Percentiles rank a stretch among this genome's conserved stretches.
Conservation (phyloP, 441 rosid genomes). For the Sinapis alba region DNA sequence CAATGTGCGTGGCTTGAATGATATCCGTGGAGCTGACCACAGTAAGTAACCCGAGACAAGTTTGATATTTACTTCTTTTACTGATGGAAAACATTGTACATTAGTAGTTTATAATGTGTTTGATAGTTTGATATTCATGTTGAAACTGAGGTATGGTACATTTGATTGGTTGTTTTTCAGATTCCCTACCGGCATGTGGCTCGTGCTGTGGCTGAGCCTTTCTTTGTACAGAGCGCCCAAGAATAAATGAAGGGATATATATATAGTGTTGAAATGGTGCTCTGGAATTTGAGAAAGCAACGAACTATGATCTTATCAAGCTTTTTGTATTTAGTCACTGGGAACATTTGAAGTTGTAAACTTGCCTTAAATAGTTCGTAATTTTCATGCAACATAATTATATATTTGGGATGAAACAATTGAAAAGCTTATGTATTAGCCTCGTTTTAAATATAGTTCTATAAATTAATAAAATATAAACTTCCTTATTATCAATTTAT, state of each 20-base stretch:
- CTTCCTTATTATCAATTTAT: too few relatives aligned
- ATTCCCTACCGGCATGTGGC: conserved; percentile 93
- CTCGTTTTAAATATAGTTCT: too few relatives aligned
- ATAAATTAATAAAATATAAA: too few relatives aligned
- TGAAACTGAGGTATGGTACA: neutral
- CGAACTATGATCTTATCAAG: conserved; percentile 3
- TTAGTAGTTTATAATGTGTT: neutral
- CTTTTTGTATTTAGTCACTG: conserved; percentile 14
- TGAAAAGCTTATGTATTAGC: too few relatives aligned
- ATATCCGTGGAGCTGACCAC: conserved; percentile 68
- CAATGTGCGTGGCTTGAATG: conserved; percentile 54
- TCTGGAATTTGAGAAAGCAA: conserved; percentile 5
- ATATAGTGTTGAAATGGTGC: neutral
- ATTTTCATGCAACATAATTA: too few relatives aligned
- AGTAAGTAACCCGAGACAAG: conserved; percentile 48
- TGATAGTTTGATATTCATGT: conserved; percentile 1
- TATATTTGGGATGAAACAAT: too few relatives aligned
- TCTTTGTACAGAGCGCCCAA: neutral
- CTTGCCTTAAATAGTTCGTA: neutral
- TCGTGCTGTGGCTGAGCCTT: conserved; percentile 70
- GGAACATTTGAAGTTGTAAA: neutral
- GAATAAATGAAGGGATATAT: conserved; percentile 8
- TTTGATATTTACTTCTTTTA: neutral
- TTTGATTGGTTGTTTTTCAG: conserved; percentile 37
- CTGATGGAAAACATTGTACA: neutral